A percentile compares a stretch with the other conserved stretches of the same genome.
Evolutionary conservation across 306 rosid species (phyloP).

Genomic region (Rosa chinensis): DNA sequence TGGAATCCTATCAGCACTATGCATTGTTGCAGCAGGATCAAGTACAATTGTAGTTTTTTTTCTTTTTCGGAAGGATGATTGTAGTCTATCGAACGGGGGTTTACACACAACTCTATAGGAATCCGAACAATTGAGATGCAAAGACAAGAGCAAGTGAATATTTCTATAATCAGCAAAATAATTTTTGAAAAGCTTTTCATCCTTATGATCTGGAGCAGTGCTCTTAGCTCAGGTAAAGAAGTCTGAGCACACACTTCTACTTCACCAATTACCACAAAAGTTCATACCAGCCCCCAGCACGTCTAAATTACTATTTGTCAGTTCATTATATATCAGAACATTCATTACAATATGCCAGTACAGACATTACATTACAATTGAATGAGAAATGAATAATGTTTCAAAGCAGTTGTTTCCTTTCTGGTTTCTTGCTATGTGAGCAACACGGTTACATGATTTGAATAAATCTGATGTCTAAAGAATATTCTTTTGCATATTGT

Average conservation of each 20-base stretch:
- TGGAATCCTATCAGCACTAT: constrained; percentile 56
- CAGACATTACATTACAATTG: not conserved
- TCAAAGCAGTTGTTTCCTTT: not conserved
- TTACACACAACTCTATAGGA: constrained; percentile 55
- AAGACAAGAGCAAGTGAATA: not conserved
- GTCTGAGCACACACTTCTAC: not conserved
- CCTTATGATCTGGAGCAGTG: not conserved
- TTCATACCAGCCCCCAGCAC: not conserved
- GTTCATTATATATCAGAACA: not conserved
- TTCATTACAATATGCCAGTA: not conserved
- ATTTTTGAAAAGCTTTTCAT: constrained; percentile 1
- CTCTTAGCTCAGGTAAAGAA: not conserved
- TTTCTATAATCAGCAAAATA: constrained; percentile 8
- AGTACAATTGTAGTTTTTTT: no score
- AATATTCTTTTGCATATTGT: not conserved
- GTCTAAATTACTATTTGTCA: not conserved
- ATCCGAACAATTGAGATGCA: constrained; percentile 27
- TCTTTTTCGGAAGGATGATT: no score
- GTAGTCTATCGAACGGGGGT: constrained; percentile 51
- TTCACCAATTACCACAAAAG: not conserved
- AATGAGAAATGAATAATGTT: not conserved
- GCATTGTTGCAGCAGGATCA: constrained; percentile 48
- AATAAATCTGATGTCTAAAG: not conserved
- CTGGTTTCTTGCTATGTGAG: constrained; percentile 11
- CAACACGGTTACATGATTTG: not conserved